These are phyloP conservation scores for Ampelocalamus luodianensis DNA, from an alignment of 176 grass and related monocot species.

Conservation along the genomic window DNA sequence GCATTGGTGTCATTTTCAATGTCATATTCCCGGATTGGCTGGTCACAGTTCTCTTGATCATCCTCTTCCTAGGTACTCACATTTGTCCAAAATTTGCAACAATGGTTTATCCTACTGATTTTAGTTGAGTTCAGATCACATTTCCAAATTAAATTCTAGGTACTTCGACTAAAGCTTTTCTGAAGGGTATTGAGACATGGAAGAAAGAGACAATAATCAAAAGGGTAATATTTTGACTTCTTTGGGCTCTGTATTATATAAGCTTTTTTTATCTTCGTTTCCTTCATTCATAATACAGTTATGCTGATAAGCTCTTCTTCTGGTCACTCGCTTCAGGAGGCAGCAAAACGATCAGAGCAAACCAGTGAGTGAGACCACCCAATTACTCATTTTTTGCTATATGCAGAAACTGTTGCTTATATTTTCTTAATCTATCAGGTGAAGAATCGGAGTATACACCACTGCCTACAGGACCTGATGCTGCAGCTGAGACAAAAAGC, in stretches of 20 bases:
- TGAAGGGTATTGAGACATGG: constrained; percentile 72
- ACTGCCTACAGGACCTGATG: constrained; percentile 28
- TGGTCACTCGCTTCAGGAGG: constrained; percentile 47
- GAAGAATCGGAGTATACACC: constrained; percentile 56
- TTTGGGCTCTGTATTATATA: neutral
- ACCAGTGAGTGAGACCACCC: constrained; percentile 40
- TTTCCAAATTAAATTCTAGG: constrained; percentile 36
- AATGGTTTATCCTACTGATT: neutral
- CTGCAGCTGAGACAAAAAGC: constrained; percentile 2
- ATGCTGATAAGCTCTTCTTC: neutral
- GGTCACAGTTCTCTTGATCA: constrained; percentile 67
- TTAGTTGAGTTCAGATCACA: neutral
- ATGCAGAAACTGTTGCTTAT: neutral
- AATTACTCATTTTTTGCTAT: constrained; percentile 1
- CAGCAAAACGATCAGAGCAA: constrained; percentile 28
- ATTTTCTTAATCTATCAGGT: constrained; percentile 27
- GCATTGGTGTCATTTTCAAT: constrained; percentile 76
- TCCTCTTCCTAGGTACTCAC: constrained; percentile 66
- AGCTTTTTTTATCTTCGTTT: neutral
- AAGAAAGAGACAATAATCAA: constrained; percentile 64
- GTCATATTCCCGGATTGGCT: constrained; percentile 80
- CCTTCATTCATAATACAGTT: neutral
- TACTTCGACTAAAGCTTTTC: constrained; percentile 70
- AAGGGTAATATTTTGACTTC: constrained; percentile 39
- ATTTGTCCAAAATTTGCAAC: neutral